A percentile compares a stretch with the other conserved stretches of the same genome.
Conservation (phyloP, 1,284 basidiomycete species). For the Leccinum pseudoinsigne region DNA sequence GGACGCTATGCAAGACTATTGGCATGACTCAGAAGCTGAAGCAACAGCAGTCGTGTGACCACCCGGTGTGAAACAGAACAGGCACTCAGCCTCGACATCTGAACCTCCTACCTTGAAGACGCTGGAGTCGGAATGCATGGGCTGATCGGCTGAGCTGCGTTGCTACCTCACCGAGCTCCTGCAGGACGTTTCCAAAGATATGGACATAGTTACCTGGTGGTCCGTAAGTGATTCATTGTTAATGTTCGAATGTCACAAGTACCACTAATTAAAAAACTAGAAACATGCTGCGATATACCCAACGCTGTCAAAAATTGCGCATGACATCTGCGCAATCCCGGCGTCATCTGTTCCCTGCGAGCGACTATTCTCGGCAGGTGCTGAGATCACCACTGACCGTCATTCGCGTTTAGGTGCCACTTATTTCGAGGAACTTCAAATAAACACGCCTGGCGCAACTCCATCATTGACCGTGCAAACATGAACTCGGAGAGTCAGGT, state of each 20-base stretch:
- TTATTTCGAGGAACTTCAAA: not conserved
- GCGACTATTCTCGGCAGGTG: no score
- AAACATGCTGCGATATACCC: not conserved
- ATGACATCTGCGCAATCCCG: not conserved
- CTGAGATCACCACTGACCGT: not conserved
- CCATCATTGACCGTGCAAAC: not conserved
- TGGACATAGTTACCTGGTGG: not conserved
- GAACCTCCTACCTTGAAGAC: not conserved
- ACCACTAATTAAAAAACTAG: not conserved
- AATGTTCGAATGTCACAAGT: not conserved
- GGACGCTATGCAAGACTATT: not conserved
- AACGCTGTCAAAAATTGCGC: not conserved
- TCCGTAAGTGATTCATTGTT: not conserved
- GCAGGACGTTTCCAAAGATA: not conserved
- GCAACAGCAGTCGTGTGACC: not conserved
- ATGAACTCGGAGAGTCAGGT: not conserved
- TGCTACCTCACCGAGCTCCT: not conserved
- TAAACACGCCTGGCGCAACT: not conserved
- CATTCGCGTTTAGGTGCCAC: not conserved
- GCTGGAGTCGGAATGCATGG: not conserved
- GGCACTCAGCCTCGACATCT: no score
- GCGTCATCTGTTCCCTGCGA: not conserved
- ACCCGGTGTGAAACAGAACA: not conserved
- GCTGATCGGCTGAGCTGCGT: not conserved
- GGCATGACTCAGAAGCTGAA: not conserved